phyloP scores from a whole-genome alignment of 1,284 basidiomycete species.

The Trichosporon sp. region DNA sequence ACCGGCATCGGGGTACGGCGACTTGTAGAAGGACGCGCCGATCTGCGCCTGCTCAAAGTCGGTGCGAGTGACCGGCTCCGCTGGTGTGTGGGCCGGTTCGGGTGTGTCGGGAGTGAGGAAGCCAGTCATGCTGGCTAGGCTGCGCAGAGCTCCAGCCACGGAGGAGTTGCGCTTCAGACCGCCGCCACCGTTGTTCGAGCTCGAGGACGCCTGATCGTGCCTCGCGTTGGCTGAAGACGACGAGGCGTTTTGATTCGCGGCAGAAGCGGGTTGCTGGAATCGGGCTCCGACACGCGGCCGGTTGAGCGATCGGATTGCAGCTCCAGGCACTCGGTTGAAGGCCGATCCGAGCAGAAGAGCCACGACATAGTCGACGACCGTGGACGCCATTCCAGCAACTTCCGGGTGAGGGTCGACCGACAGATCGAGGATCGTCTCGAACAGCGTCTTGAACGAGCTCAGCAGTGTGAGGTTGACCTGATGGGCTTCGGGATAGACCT shows the following conservation, averaged over 20 bases:
- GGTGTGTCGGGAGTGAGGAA: slow-evolving; percentile 25
- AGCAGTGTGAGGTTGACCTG: slow-evolving; percentile 78
- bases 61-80: slow-evolving; percentile 15
- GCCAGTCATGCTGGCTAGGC: slow-evolving; percentile 56
- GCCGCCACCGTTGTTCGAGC: slow-evolving; percentile 10
- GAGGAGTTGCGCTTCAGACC: slow-evolving; percentile 74
- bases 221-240: background rate
- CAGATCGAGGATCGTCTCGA: slow-evolving; percentile 80
- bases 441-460: slow-evolving; percentile 88
- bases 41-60: slow-evolving; percentile 15
- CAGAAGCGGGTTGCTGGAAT: slow-evolving; percentile 1
- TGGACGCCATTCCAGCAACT: slow-evolving; percentile 82
- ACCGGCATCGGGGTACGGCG: slow-evolving; percentile 37
- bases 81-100: slow-evolving; percentile 6
- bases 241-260: background rate
- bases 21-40: slow-evolving; percentile 29
- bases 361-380: slow-evolving; percentile 86
- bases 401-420: slow-evolving; percentile 90
- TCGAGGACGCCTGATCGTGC: background rate
- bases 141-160: slow-evolving; percentile 75
- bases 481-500: slow-evolving; percentile 56
- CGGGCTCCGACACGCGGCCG: slow-evolving; percentile 13
- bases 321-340: slow-evolving; percentile 65
- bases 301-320: slow-evolving; percentile 54
- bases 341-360: slow-evolving; percentile 83